Evolutionary conservation across 2,329 filamentous ascomycete genomes (phyloP).

Genomic region (Paracoccidioides lutzii): DNA sequence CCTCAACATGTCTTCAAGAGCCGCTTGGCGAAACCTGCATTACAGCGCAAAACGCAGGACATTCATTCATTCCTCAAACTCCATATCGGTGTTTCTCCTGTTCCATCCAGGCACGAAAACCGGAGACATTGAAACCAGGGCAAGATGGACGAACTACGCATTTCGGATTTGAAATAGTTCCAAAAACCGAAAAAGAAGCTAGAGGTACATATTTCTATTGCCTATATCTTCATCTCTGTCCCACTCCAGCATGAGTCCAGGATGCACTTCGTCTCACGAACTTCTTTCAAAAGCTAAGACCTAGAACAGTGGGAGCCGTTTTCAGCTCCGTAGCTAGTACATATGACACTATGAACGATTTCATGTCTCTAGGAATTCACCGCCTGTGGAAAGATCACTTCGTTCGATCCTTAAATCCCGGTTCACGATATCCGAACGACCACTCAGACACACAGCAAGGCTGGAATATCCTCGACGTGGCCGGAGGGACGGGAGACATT

Average conservation of each 20-base stretch:
- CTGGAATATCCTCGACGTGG: constrained; percentile 82
- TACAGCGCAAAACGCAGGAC: constrained; percentile 23
- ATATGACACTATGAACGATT: constrained; percentile 97
- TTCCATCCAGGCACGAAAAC: constrained; percentile 28
- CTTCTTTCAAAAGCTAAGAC: constrained; percentile 3
- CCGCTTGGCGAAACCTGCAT: constrained; percentile 26
- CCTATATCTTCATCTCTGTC: background rate
- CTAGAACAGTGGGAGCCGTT: constrained; percentile 56
- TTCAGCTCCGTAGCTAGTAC: constrained; percentile 90
- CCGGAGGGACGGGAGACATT: constrained; percentile 93
- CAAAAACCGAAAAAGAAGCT: constrained; percentile 63
- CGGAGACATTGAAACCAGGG: constrained; percentile 25
- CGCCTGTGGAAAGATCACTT: constrained; percentile 97
- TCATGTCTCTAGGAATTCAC: constrained; percentile 97
- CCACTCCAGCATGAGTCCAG: too few relatives aligned
- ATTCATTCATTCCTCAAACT: constrained; percentile 14
- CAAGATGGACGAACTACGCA: constrained; percentile 56
- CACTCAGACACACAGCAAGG: constrained; percentile 28
- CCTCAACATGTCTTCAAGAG: constrained; percentile 14
- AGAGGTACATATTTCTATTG: constrained; percentile 36
- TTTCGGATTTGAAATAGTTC: constrained; percentile 80
- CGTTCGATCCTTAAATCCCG: constrained; percentile 79
- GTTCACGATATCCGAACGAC: constrained; percentile 36
- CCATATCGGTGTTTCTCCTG: constrained; percentile 42
- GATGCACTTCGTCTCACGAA: too few relatives aligned